Conservation (phyloP, 495 filamentous ascomycete genomes). For the Parathielavia appendiculata region DNA sequence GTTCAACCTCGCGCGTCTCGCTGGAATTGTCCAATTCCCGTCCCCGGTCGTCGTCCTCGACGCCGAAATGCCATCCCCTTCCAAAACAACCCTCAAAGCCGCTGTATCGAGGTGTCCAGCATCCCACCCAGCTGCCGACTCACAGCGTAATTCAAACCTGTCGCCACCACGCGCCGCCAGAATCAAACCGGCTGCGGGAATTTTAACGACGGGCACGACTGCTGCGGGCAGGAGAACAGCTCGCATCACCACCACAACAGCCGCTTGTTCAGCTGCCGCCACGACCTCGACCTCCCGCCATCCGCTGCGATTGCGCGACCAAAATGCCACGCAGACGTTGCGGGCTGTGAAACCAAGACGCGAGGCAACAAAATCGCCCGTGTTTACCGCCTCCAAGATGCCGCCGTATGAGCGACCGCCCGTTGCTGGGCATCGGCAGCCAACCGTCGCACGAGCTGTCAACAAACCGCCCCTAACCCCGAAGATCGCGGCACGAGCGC, state of each 20-base stretch:
- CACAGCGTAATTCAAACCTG: constrained; percentile 4
- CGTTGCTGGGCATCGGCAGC: constrained; percentile 30
- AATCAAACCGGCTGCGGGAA: constrained; percentile 28
- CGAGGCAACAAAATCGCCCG: constrained; percentile 30
- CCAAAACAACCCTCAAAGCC: not conserved
- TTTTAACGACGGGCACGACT: constrained; percentile 30
- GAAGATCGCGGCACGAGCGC: constrained; percentile 37
- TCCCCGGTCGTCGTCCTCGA: not conserved
- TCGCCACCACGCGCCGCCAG: constrained; percentile 10
- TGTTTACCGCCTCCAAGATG: constrained; percentile 30
- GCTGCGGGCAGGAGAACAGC: constrained; percentile 25
- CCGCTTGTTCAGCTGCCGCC: constrained; percentile 13
- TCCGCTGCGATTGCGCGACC: constrained; percentile 34
- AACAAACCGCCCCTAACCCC: constrained; percentile 44
- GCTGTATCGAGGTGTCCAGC: constrained; percentile 8
- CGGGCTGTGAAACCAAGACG: constrained; percentile 32
- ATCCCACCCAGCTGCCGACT: not conserved
- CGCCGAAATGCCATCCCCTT: constrained; percentile 16
- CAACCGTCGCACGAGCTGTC: constrained; percentile 37
- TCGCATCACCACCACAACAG: constrained; percentile 28
- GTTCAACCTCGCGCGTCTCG: constrained; percentile 13
- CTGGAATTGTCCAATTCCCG: constrained; percentile 2
- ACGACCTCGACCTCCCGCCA: constrained; percentile 18
- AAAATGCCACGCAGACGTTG: constrained; percentile 39
- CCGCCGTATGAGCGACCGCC: constrained; percentile 26